Evolutionary conservation across 2,329 filamentous ascomycete genomes (phyloP).

Genomic region (Cladophialophora chaetospira): DNA sequence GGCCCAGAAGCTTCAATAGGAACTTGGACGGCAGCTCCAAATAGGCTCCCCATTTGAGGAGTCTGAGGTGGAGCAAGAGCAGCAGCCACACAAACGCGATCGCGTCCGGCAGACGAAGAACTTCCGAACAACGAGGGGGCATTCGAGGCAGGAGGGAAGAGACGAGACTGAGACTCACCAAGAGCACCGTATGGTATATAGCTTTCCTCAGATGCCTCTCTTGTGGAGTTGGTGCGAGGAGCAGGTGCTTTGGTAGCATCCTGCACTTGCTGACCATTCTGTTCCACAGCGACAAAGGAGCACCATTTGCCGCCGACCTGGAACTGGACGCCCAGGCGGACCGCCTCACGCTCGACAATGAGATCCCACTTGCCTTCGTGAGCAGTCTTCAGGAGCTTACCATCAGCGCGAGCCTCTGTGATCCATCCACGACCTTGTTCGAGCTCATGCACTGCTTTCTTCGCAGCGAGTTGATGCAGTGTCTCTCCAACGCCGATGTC

Average conservation of each 20-base stretch:
- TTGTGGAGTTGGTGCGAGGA: no score
- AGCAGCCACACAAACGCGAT: no score
- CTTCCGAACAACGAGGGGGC: no score
- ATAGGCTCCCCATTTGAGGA: no score
- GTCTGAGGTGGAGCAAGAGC: no score
- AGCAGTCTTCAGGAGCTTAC: slow-evolving; percentile 50
- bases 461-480: slow-evolving; percentile 70
- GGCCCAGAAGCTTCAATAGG: no score
- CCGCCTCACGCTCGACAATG: slow-evolving; percentile 66
- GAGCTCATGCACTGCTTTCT: slow-evolving; percentile 67
- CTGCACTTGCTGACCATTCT: slow-evolving; percentile 24
- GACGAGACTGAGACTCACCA: no score
- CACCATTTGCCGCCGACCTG: slow-evolving; percentile 71
- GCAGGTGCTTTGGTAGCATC: background rate
- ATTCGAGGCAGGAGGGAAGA: no score
- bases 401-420: slow-evolving; percentile 52
- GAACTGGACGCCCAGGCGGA: slow-evolving; percentile 65
- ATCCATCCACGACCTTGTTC: slow-evolving; percentile 72
- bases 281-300: slow-evolving; percentile 69
- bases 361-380: slow-evolving; percentile 57
- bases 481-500: slow-evolving; percentile 52
- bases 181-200: no score
- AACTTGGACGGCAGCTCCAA: no score
- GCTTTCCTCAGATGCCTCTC: no score
- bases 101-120: no score